Conservation (phyloP, 23 red algal genomes). For the Gracilaria caudata region DNA sequence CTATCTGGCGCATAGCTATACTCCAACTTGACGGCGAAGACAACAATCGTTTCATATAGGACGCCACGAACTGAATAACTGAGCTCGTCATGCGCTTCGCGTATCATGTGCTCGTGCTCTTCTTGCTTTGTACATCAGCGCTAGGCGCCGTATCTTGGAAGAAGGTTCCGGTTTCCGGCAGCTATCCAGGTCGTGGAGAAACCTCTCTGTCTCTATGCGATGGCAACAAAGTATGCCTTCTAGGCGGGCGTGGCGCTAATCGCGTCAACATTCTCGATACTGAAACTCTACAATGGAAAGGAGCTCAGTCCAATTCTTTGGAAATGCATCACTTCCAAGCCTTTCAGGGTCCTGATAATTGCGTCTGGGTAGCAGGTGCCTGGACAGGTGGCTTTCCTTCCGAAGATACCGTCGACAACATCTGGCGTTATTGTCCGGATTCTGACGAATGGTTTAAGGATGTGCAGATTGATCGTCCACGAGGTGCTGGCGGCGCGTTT, state of each 20-base stretch:
- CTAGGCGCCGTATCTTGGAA: conserved; percentile 44
- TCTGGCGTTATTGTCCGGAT: conserved; percentile 65
- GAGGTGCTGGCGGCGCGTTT: conserved; percentile 61
- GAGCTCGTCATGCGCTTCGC: not conserved
- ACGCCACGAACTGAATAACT: not conserved
- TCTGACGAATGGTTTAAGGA: conserved; percentile 64
- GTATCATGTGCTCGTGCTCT: not conserved
- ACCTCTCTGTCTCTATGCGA: conserved; percentile 48
- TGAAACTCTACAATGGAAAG: conserved; percentile 26
- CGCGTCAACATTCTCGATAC: conserved; percentile 60
- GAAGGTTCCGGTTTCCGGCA: conserved; percentile 21
- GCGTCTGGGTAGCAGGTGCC: conserved; percentile 72
- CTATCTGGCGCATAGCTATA: too few relatives aligned
- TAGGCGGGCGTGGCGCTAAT: conserved; percentile 55
- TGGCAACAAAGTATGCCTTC: conserved; percentile 62
- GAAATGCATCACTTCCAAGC: conserved; percentile 81
- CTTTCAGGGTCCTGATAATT: conserved; percentile 55
- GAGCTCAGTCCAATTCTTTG: conserved; percentile 21
- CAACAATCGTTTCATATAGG: not conserved
- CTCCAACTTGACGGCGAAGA: too few relatives aligned
- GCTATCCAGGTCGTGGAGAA: conserved; percentile 39
- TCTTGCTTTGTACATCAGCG: not conserved
- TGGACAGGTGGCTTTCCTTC: conserved; percentile 59
- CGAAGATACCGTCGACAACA: conserved; percentile 56
- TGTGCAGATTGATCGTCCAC: conserved; percentile 36